Evolutionary conservation across 805 yeast species (phyloP).

Genomic region (Kurtzmaniella fragi): DNA sequence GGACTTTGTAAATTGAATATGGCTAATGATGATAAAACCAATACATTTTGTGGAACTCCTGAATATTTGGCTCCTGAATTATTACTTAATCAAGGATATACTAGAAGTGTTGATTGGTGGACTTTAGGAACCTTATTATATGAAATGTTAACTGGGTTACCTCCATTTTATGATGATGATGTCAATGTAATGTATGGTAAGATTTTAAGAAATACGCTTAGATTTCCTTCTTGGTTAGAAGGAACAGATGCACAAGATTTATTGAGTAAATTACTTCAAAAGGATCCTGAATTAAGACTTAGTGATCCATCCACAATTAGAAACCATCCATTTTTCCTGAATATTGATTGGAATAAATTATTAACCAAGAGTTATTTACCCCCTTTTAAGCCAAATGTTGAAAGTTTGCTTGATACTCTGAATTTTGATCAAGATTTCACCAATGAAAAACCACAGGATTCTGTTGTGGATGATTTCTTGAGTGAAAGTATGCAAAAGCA

Average conservation of each 20-base stretch:
- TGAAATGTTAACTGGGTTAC: slow-evolving; percentile 95
- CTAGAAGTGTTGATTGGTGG: slow-evolving; percentile 98
- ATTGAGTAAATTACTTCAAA: slow-evolving; percentile 64
- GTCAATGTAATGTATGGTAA: slow-evolving; percentile 90
- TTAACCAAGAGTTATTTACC: slow-evolving; percentile 86
- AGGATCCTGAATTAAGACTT: slow-evolving; percentile 79
- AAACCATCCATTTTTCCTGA: slow-evolving; percentile 78
- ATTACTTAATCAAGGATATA: slow-evolving; percentile 86
- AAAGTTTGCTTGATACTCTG: slow-evolving; percentile 80
- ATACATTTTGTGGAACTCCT: slow-evolving; percentile 97
- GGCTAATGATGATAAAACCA: slow-evolving; percentile 82
- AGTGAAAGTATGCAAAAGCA: slow-evolving; percentile 96
- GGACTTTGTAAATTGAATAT: slow-evolving; percentile 95
- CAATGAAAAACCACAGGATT: slow-evolving; percentile 86
- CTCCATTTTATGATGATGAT: slow-evolving; percentile 96
- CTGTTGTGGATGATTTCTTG: slow-evolving; percentile 87
- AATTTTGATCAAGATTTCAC: slow-evolving; percentile 93
- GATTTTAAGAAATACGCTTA: slow-evolving; percentile 81
- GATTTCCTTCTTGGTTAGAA: slow-evolving; percentile 78
- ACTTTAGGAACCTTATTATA: slow-evolving; percentile 89
- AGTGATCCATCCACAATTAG: slow-evolving; percentile 84
- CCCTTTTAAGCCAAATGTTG: slow-evolving; percentile 91
- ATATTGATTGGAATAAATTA: slow-evolving; percentile 85
- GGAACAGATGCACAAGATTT: slow-evolving; percentile 83
- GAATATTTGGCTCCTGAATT: slow-evolving; percentile 96